Conservation (phyloP, 768 basidiomycete species). For the Suillus alpinus region DNA sequence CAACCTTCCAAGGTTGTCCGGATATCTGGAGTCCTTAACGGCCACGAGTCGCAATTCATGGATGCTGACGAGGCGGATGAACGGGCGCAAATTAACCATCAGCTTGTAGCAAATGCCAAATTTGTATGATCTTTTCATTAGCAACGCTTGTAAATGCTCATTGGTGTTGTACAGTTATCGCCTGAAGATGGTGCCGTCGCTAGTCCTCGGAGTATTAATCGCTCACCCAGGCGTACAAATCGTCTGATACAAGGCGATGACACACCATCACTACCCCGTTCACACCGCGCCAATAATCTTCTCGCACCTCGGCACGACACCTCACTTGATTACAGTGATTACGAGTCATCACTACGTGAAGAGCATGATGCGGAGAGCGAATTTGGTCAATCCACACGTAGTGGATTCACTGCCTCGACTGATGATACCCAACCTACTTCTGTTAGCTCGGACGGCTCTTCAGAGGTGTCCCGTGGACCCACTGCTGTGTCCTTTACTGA, state of each 20-base stretch:
- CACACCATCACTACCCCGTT: constrained; percentile 38
- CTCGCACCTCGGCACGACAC: constrained; percentile 45
- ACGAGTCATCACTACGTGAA: constrained; percentile 43
- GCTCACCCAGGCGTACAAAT: constrained; percentile 60
- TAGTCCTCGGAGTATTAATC: constrained; percentile 66
- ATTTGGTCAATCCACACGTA: constrained; percentile 46
- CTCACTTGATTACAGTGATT: constrained; percentile 38
- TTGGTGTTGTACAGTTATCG: constrained; percentile 47
- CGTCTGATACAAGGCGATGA: constrained; percentile 32
- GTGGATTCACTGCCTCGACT: constrained; percentile 32
- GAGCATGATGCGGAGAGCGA: constrained; percentile 57
- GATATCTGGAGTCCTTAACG: constrained; percentile 41
- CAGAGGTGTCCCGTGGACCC: constrained; percentile 34
- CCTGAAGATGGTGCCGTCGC: constrained; percentile 57
- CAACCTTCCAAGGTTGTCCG: constrained; percentile 35
- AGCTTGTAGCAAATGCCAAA: constrained; percentile 70
- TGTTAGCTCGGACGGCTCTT: constrained; percentile 43
- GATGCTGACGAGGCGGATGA: constrained; percentile 84
- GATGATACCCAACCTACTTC: constrained; percentile 60
- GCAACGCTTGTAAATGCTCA: constrained; percentile 13
- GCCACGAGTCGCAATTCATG: constrained; percentile 80
- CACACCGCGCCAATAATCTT: constrained; percentile 40
- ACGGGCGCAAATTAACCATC: constrained; percentile 84
- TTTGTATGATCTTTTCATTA: constrained; percentile 45
- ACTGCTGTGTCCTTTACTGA: constrained; percentile 56